Conservation (phyloP, 169 alveolate species). For the Plasmodium adleri region DNA sequence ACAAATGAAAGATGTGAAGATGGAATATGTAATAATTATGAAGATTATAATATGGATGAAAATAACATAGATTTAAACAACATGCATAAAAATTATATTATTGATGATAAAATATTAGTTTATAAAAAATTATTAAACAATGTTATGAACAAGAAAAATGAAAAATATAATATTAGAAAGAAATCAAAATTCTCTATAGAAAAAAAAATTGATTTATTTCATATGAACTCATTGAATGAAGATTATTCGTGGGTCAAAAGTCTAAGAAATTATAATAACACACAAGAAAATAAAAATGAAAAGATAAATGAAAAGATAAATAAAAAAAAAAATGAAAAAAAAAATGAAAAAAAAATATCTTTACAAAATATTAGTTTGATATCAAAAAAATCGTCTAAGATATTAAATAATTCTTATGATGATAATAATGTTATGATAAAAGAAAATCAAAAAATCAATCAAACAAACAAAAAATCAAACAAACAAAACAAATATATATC, state of each 20-base stretch:
- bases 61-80: background rate
- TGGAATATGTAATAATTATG: too few relatives aligned
- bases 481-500: background rate
- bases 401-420: too few relatives aligned
- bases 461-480: background rate
- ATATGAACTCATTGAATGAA: constrained; percentile 25
- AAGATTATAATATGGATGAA: background rate
- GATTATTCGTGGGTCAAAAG: constrained; percentile 48
- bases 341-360: too few relatives aligned
- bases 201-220: constrained; percentile 15
- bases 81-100: background rate
- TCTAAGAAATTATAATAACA: constrained; percentile 30
- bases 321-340: background rate
- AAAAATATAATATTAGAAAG: background rate
- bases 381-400: too few relatives aligned
- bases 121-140: constrained; percentile 11
- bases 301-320: background rate
- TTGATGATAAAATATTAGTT: background rate
- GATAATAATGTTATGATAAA: background rate
- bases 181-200: background rate
- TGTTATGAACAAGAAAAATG: background rate
- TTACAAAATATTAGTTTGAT: too few relatives aligned
- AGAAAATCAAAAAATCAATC: background rate
- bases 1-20: too few relatives aligned
- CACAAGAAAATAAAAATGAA: background rate